Base-by-base conservation (phyloP, 768 basidiomycete genomes). In the Crucibulum laeve region DNA sequence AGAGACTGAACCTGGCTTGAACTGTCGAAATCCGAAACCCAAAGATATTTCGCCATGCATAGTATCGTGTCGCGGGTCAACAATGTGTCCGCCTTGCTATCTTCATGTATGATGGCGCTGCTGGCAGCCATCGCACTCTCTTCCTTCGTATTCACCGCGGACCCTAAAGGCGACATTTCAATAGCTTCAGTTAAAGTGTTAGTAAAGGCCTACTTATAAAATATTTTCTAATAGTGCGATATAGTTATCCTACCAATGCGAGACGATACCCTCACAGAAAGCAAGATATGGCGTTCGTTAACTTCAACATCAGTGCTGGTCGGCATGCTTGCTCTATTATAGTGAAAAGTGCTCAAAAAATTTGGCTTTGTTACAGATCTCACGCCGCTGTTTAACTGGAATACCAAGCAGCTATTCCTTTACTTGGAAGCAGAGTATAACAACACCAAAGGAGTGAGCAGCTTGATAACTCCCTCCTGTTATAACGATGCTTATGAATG, bases 371-470 rank as follows among this genome's bases (percentile, higher is more conserved):
- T 25, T 18, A 37, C 50, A 92, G 92, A 95, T 64, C 70, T 95
- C 4, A 69, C 77, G 6, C 80, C 92, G 10, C 71, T 95, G 23
- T 95, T 93, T 66, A 70, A 93, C 64, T 95, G 91, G 91, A 95
- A 95, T 63, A 94, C 92, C n/a, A 95, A 95, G 63, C 92, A 95
- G 58, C 57, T 95, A 8, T 94, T 95, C 60, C 61, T 94, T 10
- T 92, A 89, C 56, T 75, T 95, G 25, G 79, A 83, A 53, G 92
- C 88, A 0, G 90, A 94, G 60, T 94, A 92, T 58, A 73, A 72
- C 25, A 87, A 82, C 43, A 61, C 72, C 0, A 67, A 84, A 60
- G 82, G 88, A 37, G 91, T 91, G 58, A 67, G 87, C 54, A 28
- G n/a, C n/a, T n/a, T n/a, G n/a, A n/a, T n/a, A n/a, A n/a, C n/a